A percentile compares a stretch with the other conserved stretches of the same genome.
Evolutionary conservation across 2,329 filamentous ascomycete species (phyloP).

Genomic region (Ophiosphaerella korrae): DNA sequence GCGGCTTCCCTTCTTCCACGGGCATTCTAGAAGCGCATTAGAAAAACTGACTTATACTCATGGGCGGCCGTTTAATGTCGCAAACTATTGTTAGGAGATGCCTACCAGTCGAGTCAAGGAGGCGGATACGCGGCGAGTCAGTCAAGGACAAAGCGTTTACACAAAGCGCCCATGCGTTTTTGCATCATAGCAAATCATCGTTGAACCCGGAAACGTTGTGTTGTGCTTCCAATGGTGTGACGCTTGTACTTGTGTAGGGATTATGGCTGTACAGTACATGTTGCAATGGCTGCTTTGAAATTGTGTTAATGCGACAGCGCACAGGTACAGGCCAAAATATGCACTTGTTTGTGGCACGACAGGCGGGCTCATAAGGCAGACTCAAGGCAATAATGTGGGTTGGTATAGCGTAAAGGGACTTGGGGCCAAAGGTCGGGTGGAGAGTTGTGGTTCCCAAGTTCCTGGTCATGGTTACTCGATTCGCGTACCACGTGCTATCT

Average conservation of each 20-base stretch:
- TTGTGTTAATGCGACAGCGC: conserved; percentile 32
- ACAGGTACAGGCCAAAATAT: conserved; percentile 5
- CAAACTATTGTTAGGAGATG: conserved; percentile 22
- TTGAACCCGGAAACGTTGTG: conserved; percentile 19
- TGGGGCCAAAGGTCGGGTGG: no score
- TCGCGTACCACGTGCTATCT: no score
- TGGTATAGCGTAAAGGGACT: no score
- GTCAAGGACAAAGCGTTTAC: conserved; percentile 1
- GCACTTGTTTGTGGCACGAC: neutral
- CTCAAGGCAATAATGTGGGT: no score
- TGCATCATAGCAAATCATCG: conserved; percentile 18
- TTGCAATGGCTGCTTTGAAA: conserved; percentile 22
- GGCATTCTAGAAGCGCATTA: conserved; percentile 23
- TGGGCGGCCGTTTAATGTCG: conserved; percentile 16
- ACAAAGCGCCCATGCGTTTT: conserved; percentile 18
- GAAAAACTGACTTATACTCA: neutral
- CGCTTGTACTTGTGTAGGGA: conserved; percentile 32
- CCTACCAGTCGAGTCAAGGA: conserved; percentile 16
- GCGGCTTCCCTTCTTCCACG: conserved; percentile 13
- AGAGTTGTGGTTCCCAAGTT: no score
- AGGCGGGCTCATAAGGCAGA: no score
- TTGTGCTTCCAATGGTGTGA: conserved; percentile 29
- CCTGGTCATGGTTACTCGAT: no score
- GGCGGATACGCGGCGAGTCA: conserved; percentile 12
- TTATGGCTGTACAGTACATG: conserved; percentile 19